Evolutionary conservation across 2,329 filamentous ascomycete genomes (phyloP), one percentile per base, ranked within the genome.

Genomic region (Fusarium kyushuense): DNA sequence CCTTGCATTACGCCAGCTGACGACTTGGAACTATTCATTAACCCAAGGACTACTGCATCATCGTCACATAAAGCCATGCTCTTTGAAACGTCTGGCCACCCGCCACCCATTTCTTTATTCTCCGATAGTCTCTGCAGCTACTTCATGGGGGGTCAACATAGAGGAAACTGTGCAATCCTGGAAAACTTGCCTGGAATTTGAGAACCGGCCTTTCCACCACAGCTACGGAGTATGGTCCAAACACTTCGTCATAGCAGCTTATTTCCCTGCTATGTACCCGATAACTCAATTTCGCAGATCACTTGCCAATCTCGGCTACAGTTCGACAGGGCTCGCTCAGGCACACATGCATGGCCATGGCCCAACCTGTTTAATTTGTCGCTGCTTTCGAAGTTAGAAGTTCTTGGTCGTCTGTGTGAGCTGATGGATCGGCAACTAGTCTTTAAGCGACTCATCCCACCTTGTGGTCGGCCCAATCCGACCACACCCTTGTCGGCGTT

Each of bases 391-490:
- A 58, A 55, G 40, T 63, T 70, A 33, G 49, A 61, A 62, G 58
- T 51, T 55, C 56, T 63, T 66, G 61, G 54, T 55, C 41, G 53
- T 42, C 66, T n/a, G 42, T 66, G 30, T 69, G 62, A 67, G 65
- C 65, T 69, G 67, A 72, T 68, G 43, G 69, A 73, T 73, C 71
- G 67, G 71, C 71, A 70, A 63, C 71, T 74, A 72, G 67, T 55
- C 45, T 61, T 64, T 64, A 64, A 71, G 62, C 69, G 60, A 73
- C 58, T 67, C 57, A 46, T 65, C 58, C 65, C 60, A 65, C 63
- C 62, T 72, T 61, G 47, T 67, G 67, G 67, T 67, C 69, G 69
- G 71, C 60, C 71, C 69, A 73, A 73, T 65, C 69, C 71, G 66
- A 72, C 51, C 49, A 54, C 38, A 73, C 68, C 51, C 70, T 73